Conservation (phyloP, 768 basidiomycete genomes). For the Dentipellis fragilis region DNA sequence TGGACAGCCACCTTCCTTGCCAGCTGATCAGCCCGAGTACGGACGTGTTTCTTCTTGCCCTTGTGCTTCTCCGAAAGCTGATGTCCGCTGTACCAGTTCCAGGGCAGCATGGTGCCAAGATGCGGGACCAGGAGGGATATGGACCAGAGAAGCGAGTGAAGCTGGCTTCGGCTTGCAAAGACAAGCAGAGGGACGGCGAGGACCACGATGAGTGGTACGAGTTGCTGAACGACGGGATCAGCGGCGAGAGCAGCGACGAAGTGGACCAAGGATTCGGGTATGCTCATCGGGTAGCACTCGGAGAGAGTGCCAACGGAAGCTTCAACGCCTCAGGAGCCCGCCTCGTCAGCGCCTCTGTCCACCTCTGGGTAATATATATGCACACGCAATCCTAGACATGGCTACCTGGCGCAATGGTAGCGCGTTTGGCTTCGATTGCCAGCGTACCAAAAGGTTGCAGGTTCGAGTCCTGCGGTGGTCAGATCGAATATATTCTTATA, state of each 20-base stretch:
- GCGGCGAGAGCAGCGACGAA: slow-evolving; percentile 10
- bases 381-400: neutral
- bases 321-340: too few relatives aligned
- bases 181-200: slow-evolving; percentile 31
- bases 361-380: too few relatives aligned
- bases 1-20: slow-evolving; percentile 27
- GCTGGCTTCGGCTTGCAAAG: slow-evolving; percentile 21
- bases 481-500: neutral
- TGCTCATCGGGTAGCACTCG: neutral
- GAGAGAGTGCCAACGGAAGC: neutral
- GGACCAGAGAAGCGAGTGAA: slow-evolving; percentile 16
- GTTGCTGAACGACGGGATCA: slow-evolving; percentile 35
- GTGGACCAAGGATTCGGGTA: neutral
- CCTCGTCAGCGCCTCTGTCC: too few relatives aligned
- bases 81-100: slow-evolving; percentile 45
- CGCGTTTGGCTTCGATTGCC: slow-evolving; percentile 89
- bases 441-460: slow-evolving; percentile 87
- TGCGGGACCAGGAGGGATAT: slow-evolving; percentile 48
- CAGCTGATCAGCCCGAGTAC: slow-evolving; percentile 49
- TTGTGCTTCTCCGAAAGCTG: slow-evolving; percentile 24
- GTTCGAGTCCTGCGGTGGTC: slow-evolving; percentile 88
- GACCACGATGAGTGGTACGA: slow-evolving; percentile 46
- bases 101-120: slow-evolving; percentile 45
- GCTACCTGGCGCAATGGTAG: slow-evolving; percentile 84
- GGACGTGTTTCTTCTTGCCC: slow-evolving; percentile 37